Base-by-base conservation (phyloP, 169 alveolate genomes). In the Cryptosporidium ryanae region DNA sequence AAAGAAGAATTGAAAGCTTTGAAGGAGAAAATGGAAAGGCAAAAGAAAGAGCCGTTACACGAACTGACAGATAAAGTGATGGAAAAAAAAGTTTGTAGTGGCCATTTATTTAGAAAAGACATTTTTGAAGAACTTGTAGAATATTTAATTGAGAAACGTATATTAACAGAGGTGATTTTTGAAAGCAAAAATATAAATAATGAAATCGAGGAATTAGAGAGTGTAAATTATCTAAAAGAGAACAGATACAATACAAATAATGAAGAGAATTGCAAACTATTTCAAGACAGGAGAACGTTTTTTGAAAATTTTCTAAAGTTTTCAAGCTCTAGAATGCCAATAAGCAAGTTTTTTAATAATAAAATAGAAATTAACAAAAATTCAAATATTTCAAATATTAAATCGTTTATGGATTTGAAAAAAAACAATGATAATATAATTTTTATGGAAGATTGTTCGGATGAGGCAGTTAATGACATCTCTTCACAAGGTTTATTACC, bases 71-170 rank as follows among this genome's bases (percentile, higher is more conserved):
- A 18, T 27, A 29, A 21, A 23, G 61, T 50, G n/a, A 38, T 13
- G 8, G 38, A 50, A 5, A 61, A 43, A 76, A 59, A 48, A 10
- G 18, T 68, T 68, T 38, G 55, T 49, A 12, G 4, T 27, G 83
- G 83, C 17, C 49, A 49, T 32, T 10, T n/a, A 21, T 49, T 64
- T 17, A 34, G 55, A 52, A n/a, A 27, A 17, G 29, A 23, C 15
- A 27, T 68, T 21, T 68, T 32, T 52, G 83, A 68, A 18, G 87
- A 76, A 23, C 38, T 76, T 23, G 5, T 76, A 17, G 21, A 23
- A 55, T 76, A 55, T 38, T 8, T 76, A 10, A 31, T 59, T 43
- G 32, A 21, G 17, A 55, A 57, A 21, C 87, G 71, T 43, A 29
- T 23, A 23, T 21, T 76, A 46, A 68, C 3, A 25, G 83, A 68